These are phyloP conservation scores for Aspergillus campestris DNA, from an alignment of 495 filamentous ascomycete genomes.

Conservation along the genomic window DNA sequence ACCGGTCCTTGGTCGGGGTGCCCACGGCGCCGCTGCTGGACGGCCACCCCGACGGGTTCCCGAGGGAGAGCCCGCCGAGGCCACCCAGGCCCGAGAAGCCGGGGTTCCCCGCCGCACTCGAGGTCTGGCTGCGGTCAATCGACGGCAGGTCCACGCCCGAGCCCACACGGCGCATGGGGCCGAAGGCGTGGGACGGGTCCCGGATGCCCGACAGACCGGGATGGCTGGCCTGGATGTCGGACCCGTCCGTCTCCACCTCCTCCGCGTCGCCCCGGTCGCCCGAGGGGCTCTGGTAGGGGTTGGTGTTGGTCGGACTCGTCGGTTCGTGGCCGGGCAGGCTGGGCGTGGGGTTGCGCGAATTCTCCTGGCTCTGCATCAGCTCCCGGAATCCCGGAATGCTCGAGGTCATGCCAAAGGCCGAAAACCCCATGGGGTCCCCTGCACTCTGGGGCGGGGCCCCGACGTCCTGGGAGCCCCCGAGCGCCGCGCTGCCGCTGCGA, in stretches of 20 bases:
- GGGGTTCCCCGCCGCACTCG: conserved; percentile 65
- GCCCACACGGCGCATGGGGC: conserved; percentile 38
- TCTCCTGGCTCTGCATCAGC: conserved; percentile 49
- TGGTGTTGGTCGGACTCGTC: conserved; percentile 89
- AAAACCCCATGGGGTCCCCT: conserved; percentile 47
- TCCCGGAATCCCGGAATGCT: conserved; percentile 62
- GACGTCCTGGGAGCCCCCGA: conserved; percentile 70
- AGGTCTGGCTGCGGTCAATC: conserved; percentile 80
- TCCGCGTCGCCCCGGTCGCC: conserved; percentile 65
- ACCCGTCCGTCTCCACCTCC: conserved; percentile 52
- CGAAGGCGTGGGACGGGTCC: conserved; percentile 41
- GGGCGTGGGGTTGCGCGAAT: conserved; percentile 49
- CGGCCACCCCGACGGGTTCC: conserved; percentile 56
- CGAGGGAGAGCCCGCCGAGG: conserved; percentile 50
- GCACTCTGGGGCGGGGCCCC: conserved; percentile 46
- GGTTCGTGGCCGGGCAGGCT: conserved; percentile 53
- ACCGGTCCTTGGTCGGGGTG: conserved; percentile 71
- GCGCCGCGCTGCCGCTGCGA: conserved; percentile 65
- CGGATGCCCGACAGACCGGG: conserved; percentile 49
- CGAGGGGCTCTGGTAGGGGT: conserved; percentile 94
- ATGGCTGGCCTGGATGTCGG: conserved; percentile 49
- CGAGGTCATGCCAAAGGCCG: conserved; percentile 70
- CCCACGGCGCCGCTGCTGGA: conserved; percentile 44
- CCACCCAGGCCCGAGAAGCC: conserved; percentile 60
- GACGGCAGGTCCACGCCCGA: conserved; percentile 53